Conservation (phyloP, 2,329 filamentous ascomycete genomes). For the Exophiala dermatitidis region DNA sequence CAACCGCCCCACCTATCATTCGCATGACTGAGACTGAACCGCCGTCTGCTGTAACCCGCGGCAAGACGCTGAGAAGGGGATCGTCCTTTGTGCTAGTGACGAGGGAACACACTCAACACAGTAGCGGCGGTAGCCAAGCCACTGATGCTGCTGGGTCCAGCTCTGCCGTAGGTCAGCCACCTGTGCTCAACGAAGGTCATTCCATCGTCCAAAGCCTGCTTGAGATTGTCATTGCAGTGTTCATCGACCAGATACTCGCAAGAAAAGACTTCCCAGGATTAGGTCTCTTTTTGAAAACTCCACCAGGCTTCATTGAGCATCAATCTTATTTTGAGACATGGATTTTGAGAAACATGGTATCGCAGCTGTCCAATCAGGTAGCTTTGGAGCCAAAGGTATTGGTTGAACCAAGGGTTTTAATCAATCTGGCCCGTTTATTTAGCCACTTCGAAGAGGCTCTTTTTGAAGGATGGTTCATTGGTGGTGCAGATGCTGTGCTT, state of each 20-base stretch:
- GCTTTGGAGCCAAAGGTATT: constrained; percentile 65
- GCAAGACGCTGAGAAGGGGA: constrained; percentile 55
- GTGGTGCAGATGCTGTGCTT: constrained; percentile 72
- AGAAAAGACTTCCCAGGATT: constrained; percentile 90
- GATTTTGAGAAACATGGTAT: constrained; percentile 66
- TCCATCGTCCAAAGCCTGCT: constrained; percentile 68
- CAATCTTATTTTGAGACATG: constrained; percentile 95
- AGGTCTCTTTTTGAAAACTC: constrained; percentile 75
- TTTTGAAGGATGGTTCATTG: constrained; percentile 93
- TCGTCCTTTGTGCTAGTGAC: constrained; percentile 90
- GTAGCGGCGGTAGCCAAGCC: constrained; percentile 1
- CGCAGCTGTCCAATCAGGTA: constrained; percentile 62
- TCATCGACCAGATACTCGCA: constrained; percentile 74
- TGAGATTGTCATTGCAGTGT: constrained; percentile 70
- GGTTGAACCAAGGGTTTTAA: constrained; percentile 73
- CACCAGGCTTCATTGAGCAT: constrained; percentile 87
- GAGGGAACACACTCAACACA: constrained; percentile 15
- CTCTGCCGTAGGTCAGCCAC: constrained; percentile 33
- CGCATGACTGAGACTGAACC: constrained; percentile 59
- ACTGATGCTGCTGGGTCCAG: constrained; percentile 51
- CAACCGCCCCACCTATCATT: constrained; percentile 60
- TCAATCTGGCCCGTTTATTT: constrained; percentile 75
- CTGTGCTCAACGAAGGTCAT: constrained; percentile 52
- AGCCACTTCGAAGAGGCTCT: constrained; percentile 80
- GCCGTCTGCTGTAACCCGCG: constrained; percentile 36